Conservation (phyloP, 179 eudicot genomes). For the Monotropa hypopitys region DNA sequence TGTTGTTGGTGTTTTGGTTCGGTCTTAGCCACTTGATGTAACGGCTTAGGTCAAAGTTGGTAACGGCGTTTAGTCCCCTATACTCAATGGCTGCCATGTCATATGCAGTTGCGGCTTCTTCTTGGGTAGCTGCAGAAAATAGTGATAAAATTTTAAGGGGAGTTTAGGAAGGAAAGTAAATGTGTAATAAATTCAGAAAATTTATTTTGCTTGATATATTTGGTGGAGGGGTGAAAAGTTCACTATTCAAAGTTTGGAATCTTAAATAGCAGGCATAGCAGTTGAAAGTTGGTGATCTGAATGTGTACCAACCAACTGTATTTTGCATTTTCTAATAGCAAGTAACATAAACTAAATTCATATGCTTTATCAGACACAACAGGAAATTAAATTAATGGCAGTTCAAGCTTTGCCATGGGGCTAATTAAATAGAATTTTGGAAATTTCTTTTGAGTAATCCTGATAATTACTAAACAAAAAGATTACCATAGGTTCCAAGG, state of each 20-base stretch:
- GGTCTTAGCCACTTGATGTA: slow-evolving; percentile 45
- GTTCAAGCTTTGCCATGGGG: neutral
- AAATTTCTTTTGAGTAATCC: no score
- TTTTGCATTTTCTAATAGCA: neutral
- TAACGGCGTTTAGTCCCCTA: slow-evolving; percentile 71
- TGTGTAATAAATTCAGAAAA: slow-evolving; percentile 11
- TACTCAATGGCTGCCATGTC: slow-evolving; percentile 79
- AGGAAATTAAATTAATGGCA: neutral
- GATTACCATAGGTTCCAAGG: slow-evolving; percentile 51
- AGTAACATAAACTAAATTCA: no score
- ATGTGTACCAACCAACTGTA: slow-evolving; percentile 11
- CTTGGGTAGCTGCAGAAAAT: slow-evolving; percentile 62
- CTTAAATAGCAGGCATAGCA: slow-evolving; percentile 19
- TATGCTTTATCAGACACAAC: neutral
- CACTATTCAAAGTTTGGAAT: neutral
- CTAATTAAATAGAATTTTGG: no score
- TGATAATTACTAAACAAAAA: neutral
- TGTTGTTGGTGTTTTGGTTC: neutral
- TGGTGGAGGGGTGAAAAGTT: slow-evolving; percentile 23
- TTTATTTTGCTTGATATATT: slow-evolving; percentile 23
- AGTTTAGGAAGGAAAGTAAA: slow-evolving; percentile 2
- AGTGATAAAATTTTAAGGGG: neutral
- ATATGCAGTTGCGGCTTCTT: slow-evolving; percentile 80
- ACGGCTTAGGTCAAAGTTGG: slow-evolving; percentile 77
- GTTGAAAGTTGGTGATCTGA: slow-evolving; percentile 44